phyloP scores from a whole-genome alignment of 176 grass and related monocot species.

The Areca catechu region DNA sequence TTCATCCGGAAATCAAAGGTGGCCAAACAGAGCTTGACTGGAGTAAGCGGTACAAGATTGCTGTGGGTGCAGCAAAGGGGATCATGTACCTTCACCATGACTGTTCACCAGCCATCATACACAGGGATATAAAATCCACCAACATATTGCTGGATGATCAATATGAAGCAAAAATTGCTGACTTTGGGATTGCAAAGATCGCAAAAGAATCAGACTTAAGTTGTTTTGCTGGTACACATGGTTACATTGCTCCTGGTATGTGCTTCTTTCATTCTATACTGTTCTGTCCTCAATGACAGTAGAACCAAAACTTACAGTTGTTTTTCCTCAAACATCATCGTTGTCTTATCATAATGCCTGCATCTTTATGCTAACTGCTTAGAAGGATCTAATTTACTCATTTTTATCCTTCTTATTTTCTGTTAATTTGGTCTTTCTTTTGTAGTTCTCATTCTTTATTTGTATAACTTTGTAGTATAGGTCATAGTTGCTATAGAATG shows the following conservation, averaged over 20 bases:
- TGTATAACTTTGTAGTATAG: too few species aligned
- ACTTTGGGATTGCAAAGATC: constrained; percentile 78
- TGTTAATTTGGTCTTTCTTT: too few species aligned
- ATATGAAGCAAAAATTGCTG: constrained; percentile 75
- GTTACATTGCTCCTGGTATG: constrained; percentile 85
- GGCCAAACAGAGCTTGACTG: constrained; percentile 42
- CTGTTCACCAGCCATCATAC: constrained; percentile 70
- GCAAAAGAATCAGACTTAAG: constrained; percentile 31
- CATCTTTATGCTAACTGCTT: too few species aligned
- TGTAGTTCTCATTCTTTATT: too few species aligned
- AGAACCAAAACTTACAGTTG: too few species aligned
- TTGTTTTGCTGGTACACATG: constrained; percentile 81
- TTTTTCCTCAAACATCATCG: too few species aligned
- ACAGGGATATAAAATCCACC: constrained; percentile 79
- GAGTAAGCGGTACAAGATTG: constrained; percentile 45
- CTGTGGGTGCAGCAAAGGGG: constrained; percentile 61
- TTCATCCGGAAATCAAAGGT: constrained; percentile 35
- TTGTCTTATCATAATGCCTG: too few species aligned
- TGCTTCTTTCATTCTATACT: too few species aligned
- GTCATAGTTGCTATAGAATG: too few species aligned
- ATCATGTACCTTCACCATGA: constrained; percentile 92
- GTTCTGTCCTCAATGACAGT: too few species aligned
- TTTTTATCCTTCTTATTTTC: too few species aligned
- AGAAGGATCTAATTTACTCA: too few species aligned
- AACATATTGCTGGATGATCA: constrained; percentile 76